Conservation (phyloP, 345 rosid species). For the Eucalyptus shirleyi region DNA sequence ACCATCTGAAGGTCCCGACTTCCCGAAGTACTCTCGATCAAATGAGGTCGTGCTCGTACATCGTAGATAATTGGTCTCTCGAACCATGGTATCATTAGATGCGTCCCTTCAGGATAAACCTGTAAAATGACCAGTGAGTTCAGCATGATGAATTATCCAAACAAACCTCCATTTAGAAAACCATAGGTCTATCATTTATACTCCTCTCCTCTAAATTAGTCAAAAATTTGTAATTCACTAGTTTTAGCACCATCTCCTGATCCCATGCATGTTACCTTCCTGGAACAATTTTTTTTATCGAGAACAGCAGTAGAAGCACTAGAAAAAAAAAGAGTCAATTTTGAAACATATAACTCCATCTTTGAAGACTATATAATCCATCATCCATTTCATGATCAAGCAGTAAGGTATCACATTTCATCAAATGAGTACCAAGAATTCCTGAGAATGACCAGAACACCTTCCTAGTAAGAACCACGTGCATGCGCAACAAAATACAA, state of each 20-base stretch:
- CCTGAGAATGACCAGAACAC: not conserved
- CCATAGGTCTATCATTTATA: not conserved
- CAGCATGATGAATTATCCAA: not conserved
- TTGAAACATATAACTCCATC: not conserved
- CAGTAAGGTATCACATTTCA: not conserved
- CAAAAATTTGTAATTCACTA: not conserved
- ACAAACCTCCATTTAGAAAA: not conserved
- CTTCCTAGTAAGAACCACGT: not conserved
- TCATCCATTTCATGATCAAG: not conserved
- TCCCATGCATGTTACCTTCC: not conserved
- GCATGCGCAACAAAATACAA: not conserved
- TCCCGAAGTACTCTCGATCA: slow-evolving; percentile 91
- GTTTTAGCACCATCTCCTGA: not conserved
- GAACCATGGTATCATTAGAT: slow-evolving; percentile 88
- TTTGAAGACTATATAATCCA: not conserved
- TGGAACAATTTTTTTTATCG: not conserved
- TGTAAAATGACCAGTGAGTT: not conserved
- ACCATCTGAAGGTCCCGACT: slow-evolving; percentile 99
- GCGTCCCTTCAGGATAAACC: slow-evolving; percentile 99
- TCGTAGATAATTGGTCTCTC: slow-evolving; percentile 92
- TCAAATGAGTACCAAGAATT: not conserved
- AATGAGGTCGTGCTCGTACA: slow-evolving; percentile 91
- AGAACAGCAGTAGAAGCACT: not conserved
- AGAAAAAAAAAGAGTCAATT: not conserved
- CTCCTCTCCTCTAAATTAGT: not conserved